Conservation (phyloP, 805 yeast species). For the Schwanniomyces polymorphus region DNA sequence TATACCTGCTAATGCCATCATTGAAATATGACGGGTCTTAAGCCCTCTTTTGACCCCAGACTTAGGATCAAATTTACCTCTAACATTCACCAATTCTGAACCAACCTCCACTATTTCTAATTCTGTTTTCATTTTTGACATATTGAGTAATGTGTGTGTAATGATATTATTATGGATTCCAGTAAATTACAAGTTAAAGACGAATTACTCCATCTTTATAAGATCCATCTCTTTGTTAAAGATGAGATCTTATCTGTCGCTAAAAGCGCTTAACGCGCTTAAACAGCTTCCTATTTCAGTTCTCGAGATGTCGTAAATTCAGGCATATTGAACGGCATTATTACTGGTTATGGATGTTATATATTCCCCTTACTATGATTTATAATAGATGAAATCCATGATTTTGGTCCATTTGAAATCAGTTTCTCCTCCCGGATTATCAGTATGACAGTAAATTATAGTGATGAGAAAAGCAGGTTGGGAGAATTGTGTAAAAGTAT, state of each 20-base stretch:
- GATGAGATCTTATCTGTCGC: background rate
- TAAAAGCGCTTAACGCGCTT: background rate
- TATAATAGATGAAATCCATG: background rate
- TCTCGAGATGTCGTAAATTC: background rate
- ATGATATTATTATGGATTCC: background rate
- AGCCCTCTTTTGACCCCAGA: slow-evolving; percentile 50
- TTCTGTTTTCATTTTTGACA: background rate
- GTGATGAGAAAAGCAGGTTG: background rate
- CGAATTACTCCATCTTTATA: background rate
- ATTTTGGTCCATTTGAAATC: background rate
- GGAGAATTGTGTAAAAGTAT: background rate
- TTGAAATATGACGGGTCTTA: slow-evolving; percentile 49
- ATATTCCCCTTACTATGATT: background rate
- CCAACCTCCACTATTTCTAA: background rate
- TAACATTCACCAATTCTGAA: slow-evolving; percentile 19
- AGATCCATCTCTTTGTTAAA: background rate
- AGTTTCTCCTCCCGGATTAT: background rate
- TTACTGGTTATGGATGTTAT: background rate
- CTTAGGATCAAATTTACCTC: slow-evolving; percentile 12
- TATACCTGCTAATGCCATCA: slow-evolving; percentile 55
- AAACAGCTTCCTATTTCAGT: background rate
- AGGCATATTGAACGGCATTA: background rate
- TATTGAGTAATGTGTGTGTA: background rate
- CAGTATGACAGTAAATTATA: background rate
- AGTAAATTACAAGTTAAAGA: background rate